Conservation (phyloP, 164 flowering plant species). For the Malania oleifera region DNA sequence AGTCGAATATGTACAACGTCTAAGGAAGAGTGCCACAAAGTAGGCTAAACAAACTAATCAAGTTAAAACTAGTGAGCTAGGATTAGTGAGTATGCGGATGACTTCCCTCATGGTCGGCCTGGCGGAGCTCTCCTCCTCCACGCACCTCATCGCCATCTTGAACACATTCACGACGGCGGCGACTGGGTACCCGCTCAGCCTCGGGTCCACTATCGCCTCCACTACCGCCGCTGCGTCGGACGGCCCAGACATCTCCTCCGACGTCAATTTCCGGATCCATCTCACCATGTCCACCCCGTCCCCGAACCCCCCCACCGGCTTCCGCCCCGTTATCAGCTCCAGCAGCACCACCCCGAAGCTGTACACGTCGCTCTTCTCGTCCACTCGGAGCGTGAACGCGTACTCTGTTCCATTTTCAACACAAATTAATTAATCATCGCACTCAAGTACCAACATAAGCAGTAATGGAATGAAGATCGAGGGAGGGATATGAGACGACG, state of each 20-base stretch:
- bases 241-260: conserved; percentile 60
- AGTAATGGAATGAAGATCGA: background rate
- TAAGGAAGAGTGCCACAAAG: no score
- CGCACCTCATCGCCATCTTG: conserved; percentile 87
- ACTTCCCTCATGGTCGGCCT: conserved; percentile 95
- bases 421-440: background rate
- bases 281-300: conserved; percentile 92
- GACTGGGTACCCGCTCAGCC: conserved; percentile 59
- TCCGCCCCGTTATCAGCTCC: conserved; percentile 79
- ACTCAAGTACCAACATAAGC: no score
- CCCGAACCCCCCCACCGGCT: conserved; percentile 88
- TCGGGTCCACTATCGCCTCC: conserved; percentile 57
- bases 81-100: conserved; percentile 75
- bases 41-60: no score
- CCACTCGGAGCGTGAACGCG: conserved; percentile 85
- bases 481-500: background rate
- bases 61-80: no score
- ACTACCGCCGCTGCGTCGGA: conserved; percentile 50
- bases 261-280: conserved; percentile 64
- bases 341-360: conserved; percentile 91
- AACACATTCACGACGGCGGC: conserved; percentile 54
- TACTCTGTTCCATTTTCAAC: conserved; percentile 47
- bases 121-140: conserved; percentile 56
- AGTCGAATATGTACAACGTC: no score
- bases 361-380: conserved; percentile 95